phyloP scores from a whole-genome alignment of 1,139 yeast genomes.

The Hyphopichia wangnamkhiaoensis region DNA sequence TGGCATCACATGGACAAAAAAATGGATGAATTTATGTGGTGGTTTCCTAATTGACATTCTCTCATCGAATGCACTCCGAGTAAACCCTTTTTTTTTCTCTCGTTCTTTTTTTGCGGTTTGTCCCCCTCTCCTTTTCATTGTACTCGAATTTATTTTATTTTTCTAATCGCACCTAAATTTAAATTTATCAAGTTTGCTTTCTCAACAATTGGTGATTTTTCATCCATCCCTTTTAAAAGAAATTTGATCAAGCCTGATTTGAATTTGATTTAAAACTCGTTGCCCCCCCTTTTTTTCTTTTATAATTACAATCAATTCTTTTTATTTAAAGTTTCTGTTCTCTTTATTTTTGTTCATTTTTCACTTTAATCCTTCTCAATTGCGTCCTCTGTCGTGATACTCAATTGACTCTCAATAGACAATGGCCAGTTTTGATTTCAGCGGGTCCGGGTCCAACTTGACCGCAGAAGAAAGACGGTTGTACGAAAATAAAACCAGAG shows the following conservation, averaged over 20 bases:
- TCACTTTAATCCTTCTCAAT: background rate
- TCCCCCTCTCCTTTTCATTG: too few relatives aligned
- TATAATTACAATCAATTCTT: background rate
- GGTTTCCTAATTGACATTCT: too few relatives aligned
- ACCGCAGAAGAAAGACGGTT: constrained; percentile 73
- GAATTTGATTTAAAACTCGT: too few relatives aligned
- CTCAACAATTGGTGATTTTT: background rate
- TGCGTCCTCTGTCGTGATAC: background rate
- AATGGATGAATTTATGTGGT: too few relatives aligned
- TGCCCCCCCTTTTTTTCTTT: background rate
- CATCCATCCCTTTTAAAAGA: background rate
- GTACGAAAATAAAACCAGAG: constrained; percentile 54
- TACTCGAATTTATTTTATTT: too few relatives aligned
- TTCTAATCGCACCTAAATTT: background rate
- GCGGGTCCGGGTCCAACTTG: constrained; percentile 11
- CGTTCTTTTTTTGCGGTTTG: too few relatives aligned
- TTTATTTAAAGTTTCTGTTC: background rate
- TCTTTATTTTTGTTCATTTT: background rate
- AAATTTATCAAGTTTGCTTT: background rate
- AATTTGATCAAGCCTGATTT: too few relatives aligned
- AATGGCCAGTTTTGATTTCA: constrained; percentile 7
- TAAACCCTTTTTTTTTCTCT: too few relatives aligned
- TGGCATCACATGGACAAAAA: too few relatives aligned
- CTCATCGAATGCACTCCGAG: too few relatives aligned
- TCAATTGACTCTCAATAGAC: background rate